A percentile compares a stretch with the other conserved stretches of the same genome.
Evolutionary conservation across 139 green algal species (phyloP).

Genomic region (Closterium sp.): DNA sequence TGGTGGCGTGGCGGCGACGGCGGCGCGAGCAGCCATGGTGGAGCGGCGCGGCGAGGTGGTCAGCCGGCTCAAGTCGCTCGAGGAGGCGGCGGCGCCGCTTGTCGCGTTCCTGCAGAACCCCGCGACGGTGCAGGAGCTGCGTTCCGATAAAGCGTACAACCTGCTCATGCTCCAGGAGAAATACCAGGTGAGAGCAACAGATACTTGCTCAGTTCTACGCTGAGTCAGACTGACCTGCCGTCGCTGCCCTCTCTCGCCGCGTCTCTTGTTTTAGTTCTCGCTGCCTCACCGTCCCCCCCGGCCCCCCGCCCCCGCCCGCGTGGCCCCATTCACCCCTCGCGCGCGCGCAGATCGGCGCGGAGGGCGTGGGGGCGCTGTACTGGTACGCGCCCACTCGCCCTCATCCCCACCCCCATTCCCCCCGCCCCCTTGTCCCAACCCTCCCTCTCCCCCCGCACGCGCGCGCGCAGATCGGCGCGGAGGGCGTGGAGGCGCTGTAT

Average conservation of each 20-base stretch:
- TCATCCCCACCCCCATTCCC: too few species aligned
- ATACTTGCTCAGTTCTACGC: not conserved
- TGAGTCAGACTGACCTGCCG: not conserved
- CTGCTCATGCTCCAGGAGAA: constrained; percentile 65
- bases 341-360: constrained; percentile 77
- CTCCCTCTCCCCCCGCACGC: not conserved
- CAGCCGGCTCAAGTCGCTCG: constrained; percentile 64
- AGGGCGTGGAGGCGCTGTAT: constrained; percentile 95
- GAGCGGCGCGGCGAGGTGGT: constrained; percentile 65
- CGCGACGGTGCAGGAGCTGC: constrained; percentile 78
- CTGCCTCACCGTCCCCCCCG: not conserved
- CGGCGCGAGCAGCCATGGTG: constrained; percentile 44
- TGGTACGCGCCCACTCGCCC: too few species aligned
- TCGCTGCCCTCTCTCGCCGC: not conserved
- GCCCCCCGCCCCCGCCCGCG: not conserved
- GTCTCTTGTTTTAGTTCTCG: not conserved
- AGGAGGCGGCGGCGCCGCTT: constrained; percentile 80
- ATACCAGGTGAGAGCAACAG: constrained; percentile 33
- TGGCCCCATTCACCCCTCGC: too few species aligned
- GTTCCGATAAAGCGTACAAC: constrained; percentile 90
- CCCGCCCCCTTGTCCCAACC: not conserved
- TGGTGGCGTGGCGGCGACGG: not conserved
- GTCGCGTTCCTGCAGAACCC: constrained; percentile 87
- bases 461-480: constrained; percentile 75
- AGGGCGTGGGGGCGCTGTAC: constrained; percentile 96